These are phyloP conservation scores for Forsythia viridissima DNA, from an alignment of 257 asterid genomes.

Conservation along the genomic window DNA sequence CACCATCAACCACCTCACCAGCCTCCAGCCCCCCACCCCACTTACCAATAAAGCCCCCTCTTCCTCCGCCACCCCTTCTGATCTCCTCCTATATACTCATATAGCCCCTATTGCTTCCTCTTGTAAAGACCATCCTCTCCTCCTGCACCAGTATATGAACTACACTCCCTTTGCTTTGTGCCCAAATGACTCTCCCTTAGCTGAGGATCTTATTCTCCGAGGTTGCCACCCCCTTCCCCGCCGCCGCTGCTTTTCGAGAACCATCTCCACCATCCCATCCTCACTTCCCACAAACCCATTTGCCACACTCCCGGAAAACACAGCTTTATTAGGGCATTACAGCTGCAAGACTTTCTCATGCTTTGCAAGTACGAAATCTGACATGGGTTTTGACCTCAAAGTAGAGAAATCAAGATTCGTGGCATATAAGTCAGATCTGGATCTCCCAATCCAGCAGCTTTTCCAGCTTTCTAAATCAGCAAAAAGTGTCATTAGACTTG, in stretches of 20 bases:
- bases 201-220: slow-evolving; percentile 75
- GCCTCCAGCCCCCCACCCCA: slow-evolving; percentile 56
- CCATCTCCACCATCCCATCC: slow-evolving; percentile 41
- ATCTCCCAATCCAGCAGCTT: slow-evolving; percentile 83
- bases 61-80: slow-evolving; percentile 62
- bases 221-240: slow-evolving; percentile 99
- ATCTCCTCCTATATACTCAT: slow-evolving; percentile 79
- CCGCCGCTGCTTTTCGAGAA: slow-evolving; percentile 86
- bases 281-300: slow-evolving; percentile 69
- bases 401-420: slow-evolving; percentile 60
- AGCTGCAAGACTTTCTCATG: slow-evolving; percentile 77
- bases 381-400: slow-evolving; percentile 78
- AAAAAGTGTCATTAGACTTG: slow-evolving; percentile 55
- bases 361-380: slow-evolving; percentile 55
- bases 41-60: slow-evolving; percentile 32
- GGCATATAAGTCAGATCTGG: slow-evolving; percentile 72
- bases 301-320: slow-evolving; percentile 59
- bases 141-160: slow-evolving; percentile 85
- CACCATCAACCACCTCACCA: slow-evolving; percentile 91
- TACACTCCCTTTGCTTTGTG: slow-evolving; percentile 78
- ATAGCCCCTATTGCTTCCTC: slow-evolving; percentile 86
- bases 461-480: slow-evolving; percentile 56
- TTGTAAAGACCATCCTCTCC: slow-evolving; percentile 71
- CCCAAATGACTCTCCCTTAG: slow-evolving; percentile 64
- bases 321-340: slow-evolving; percentile 54